A percentile compares a stretch with the other conserved stretches of the same genome.
phyloP scores from a whole-genome alignment of 306 rosid genomes.

The Trichosanthes truncata region DNA sequence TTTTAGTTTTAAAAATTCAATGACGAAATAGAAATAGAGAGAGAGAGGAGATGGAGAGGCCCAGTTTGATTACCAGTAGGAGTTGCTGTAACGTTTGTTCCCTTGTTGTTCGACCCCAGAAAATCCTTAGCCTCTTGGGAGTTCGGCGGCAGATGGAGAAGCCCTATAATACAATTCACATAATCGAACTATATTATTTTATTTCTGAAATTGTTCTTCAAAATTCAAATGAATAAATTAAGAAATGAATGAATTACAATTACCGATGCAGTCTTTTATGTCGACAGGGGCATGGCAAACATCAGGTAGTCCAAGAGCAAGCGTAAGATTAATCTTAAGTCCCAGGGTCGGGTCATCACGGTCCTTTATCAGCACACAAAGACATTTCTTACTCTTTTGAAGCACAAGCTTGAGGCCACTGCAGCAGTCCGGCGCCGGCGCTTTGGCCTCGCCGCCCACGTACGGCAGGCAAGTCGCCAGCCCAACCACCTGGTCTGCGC shows the following conservation, averaged over 20 bases:
- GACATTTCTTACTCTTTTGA: constrained; percentile 48
- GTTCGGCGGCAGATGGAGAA: constrained; percentile 58
- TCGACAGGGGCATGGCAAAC: constrained; percentile 42
- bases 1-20: no score
- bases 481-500: constrained; percentile 42
- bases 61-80: constrained; percentile 23
- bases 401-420: constrained; percentile 41
- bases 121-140: constrained; percentile 52
- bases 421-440: constrained; percentile 68
- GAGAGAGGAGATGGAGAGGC: no score
- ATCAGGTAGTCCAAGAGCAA: constrained; percentile 41
- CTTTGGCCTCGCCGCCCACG: constrained; percentile 43
- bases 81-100: constrained; percentile 10
- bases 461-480: constrained; percentile 55
- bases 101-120: constrained; percentile 14
- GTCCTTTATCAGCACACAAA: constrained; percentile 65
- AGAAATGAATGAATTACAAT: not conserved
- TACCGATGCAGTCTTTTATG: constrained; percentile 46
- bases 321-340: constrained; percentile 39
- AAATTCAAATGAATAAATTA: no score
- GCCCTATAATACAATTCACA: constrained; percentile 20
- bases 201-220: no score
- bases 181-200: not conserved
- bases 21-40: no score
- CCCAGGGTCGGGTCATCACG: constrained; percentile 62